Evolutionary conservation across 2,329 filamentous ascomycete species (phyloP), one percentile per base, ranked within the genome.

Genomic region (Juglanconis oblonga): DNA sequence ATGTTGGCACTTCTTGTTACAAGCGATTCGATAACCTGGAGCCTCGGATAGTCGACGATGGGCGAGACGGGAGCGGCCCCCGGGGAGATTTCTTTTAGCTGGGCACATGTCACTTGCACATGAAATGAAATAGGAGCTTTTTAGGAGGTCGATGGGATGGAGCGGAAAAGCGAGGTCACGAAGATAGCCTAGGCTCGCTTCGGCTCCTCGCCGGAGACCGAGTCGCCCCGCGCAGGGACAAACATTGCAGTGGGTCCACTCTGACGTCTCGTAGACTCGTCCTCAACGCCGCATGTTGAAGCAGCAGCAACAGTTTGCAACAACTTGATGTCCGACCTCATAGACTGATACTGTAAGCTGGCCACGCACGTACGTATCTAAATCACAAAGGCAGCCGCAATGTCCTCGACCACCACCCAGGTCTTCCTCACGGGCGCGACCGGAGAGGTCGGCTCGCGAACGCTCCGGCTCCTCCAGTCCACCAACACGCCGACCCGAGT

Each of bases 361-460:
- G 24, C 24, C 24, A 2, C 24, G 24, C 24, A 24, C 24, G 24
- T 24, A 24, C 24, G 24, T 24, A 24, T 24, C 24, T 24, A 40
- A 8, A 40, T 40, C 36, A 9, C 36, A 40, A 40, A 40, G 8
- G 8, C 36, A 8, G 36, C 8, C 36, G 13, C 14, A 29, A 47
- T 47, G 44, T 14, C 47, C 50, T 33, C 9, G 42, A 33, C 31
- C 9, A 33, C 33, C 35, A 44, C 55, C 10, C 13, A 10, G 32
- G 49, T 48, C 36, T 58, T 58, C 33, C 17, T 58, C 10, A 58
- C 55, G 17, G 55, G 55, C n/a, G 55, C 49, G 24, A 58, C 55
- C 3, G 55, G 55, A 38, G 55, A 58, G 11, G 44, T 52, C 4
- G 55, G 55, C 32, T 47, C 55, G 6, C 13, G 52, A 11, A 49